Evolutionary conservation across 495 filamentous ascomycete species (phyloP).

Genomic region (Rostrohypoxylon terebratum): DNA sequence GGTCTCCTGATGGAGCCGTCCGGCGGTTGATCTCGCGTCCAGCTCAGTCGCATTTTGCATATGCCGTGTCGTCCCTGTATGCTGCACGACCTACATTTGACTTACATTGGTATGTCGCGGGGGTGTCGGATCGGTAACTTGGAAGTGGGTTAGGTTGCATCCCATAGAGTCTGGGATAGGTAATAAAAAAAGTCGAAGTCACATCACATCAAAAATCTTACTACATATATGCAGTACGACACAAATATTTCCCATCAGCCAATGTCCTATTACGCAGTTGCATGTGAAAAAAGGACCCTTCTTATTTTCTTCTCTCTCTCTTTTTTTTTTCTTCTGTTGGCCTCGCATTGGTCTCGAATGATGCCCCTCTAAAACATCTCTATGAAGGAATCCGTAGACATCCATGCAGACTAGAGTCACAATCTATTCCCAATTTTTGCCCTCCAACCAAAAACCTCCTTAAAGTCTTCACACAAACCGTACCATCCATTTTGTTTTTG

Average conservation of each 20-base stretch:
- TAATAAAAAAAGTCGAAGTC: conserved; percentile 34
- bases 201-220: conserved; percentile 44
- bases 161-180: conserved; percentile 41
- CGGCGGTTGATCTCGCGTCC: conserved; percentile 40
- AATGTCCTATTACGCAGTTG: conserved; percentile 40
- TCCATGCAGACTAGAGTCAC: conserved; percentile 50
- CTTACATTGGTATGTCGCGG: conserved; percentile 29
- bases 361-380: conserved; percentile 47
- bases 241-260: conserved; percentile 22
- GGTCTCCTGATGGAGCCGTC: conserved; percentile 38
- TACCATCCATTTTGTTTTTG: conserved; percentile 44
- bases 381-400: conserved; percentile 49
- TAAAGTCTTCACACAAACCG: conserved; percentile 34
- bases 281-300: conserved; percentile 43
- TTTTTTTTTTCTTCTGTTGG: conserved; percentile 29
- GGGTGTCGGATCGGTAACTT: conserved; percentile 46
- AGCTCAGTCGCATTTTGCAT: conserved; percentile 43
- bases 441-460: conserved; percentile 42
- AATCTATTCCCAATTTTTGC: conserved; percentile 47
- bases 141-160: conserved; percentile 39
- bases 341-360: conserved; percentile 45
- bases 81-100: conserved; percentile 31
- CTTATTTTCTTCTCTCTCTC: conserved; percentile 27
- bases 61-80: conserved; percentile 42
- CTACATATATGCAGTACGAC: conserved; percentile 45